Evolutionary conservation across 2,329 filamentous ascomycete species (phyloP).

Genomic region (Diaporthe vaccinii): DNA sequence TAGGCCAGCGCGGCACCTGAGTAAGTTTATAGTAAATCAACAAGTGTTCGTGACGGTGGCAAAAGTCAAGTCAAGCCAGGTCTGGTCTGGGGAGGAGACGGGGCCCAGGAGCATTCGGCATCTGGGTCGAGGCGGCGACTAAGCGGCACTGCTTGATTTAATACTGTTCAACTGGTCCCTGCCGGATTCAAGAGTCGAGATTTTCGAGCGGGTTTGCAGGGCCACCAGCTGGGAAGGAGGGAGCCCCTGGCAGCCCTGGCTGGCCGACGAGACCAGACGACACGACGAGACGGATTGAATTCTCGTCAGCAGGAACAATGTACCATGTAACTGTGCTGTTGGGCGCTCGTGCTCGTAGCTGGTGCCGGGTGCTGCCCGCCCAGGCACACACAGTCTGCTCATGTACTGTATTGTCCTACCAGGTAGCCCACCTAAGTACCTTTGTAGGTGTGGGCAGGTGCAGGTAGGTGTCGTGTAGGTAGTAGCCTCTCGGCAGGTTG

Average conservation of each 20-base stretch:
- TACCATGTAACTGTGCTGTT: not conserved
- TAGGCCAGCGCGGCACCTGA: not conserved
- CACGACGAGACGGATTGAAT: not conserved
- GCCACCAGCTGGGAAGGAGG: not conserved
- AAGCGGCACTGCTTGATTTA: not conserved
- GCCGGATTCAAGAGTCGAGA: not conserved
- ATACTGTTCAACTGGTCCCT: not conserved
- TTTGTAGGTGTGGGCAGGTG: not conserved
- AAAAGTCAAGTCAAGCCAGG: not conserved
- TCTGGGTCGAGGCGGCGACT: not conserved
- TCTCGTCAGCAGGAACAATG: constrained; percentile 2
- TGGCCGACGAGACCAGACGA: not conserved
- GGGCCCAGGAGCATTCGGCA: not conserved
- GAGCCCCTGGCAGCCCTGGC: constrained; percentile 13
- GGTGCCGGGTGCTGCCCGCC: constrained; percentile 8
- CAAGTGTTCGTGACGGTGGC: constrained; percentile 8
- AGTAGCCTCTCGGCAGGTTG: not conserved
- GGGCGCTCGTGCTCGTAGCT: not conserved
- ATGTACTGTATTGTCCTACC: not conserved
- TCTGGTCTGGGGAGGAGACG: not conserved
- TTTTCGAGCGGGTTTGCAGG: not conserved
- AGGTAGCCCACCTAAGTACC: not conserved
- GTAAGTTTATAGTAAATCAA: not conserved
- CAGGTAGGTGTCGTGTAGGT: not conserved
- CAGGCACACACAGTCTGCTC: constrained; percentile 16